A percentile compares a stretch with the other conserved stretches of the same genome.
Evolutionary conservation across 1,284 basidiomycete species (phyloP).

Genomic region (Leccinum fuscescens): DNA sequence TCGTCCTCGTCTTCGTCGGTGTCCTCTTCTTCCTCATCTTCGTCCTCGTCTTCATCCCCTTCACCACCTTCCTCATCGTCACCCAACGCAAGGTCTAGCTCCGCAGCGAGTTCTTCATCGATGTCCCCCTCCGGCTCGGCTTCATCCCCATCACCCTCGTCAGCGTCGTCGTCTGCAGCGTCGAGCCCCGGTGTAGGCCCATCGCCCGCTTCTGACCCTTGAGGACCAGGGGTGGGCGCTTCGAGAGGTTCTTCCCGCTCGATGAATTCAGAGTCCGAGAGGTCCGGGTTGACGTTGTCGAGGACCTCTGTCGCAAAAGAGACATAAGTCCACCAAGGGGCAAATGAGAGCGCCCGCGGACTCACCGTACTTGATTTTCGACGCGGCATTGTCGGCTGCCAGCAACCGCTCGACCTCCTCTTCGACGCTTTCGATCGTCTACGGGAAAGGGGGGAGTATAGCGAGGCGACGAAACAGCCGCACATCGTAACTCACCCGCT

Average conservation of each 20-base stretch:
- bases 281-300: constrained; percentile 82
- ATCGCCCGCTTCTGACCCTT: constrained; percentile 62
- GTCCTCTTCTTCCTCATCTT: constrained; percentile 67
- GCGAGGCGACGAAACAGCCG: neutral
- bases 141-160: constrained; percentile 58
- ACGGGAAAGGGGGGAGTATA: constrained; percentile 7
- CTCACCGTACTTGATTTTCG: constrained; percentile 76
- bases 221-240: constrained; percentile 57
- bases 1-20: constrained; percentile 73
- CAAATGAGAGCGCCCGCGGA: neutral
- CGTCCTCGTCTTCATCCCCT: constrained; percentile 61
- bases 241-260: constrained; percentile 64
- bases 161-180: constrained; percentile 58
- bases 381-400: constrained; percentile 81
- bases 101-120: constrained; percentile 75
- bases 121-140: constrained; percentile 64
- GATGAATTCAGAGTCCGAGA: constrained; percentile 85
- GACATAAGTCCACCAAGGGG: neutral
- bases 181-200: constrained; percentile 52
- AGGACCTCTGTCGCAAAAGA: constrained; percentile 55
- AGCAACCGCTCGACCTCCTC: constrained; percentile 93
- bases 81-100: constrained; percentile 67
- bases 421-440: constrained; percentile 97
- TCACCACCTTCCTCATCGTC: constrained; percentile 71
- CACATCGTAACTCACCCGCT: constrained; percentile 51